Base-by-base conservation (phyloP, 768 basidiomycete species). In the Myochromella boudieri region DNA sequence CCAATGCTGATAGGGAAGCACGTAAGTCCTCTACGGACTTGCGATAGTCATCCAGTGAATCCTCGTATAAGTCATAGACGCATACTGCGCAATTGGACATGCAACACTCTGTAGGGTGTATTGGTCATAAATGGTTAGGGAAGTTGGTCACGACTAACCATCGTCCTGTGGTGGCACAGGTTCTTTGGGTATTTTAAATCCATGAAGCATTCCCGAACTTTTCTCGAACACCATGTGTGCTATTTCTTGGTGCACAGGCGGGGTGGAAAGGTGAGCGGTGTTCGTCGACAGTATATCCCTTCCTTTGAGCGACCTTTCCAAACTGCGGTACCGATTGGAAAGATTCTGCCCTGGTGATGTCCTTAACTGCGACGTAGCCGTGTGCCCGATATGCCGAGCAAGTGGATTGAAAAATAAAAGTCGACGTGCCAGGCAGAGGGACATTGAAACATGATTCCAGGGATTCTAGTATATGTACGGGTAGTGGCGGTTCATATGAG, bases 71-170 rank as follows among this genome's bases (percentile, higher is more conserved):
- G 56, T 92, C 91, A 66, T 95, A 90, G 6, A 95, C 87, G 63
- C 93, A 95, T n/a, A 94, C 67, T 0, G 91, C 88, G 59, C 93
- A 95, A 24, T 90, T 90, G 2, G 91, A 92, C 92, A 95, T 95
- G 70, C 92, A 95, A 64, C 92, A 94, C 65, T 93, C 92, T 93
- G 24, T 34, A 26, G 41, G 29, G 15, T 25, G 12, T 27, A 31
- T 10, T 4, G 9, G 4, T 42, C 10, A 21, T 21, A 40, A 33
- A 18, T 25, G 8, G 18, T 34, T 12, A n/a, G 7, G 14, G 49
- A 3, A 49, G 39, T 18, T 17, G 6, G 42, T 11, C 20, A n/a
- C 10, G 9, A 62, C 77, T 20, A 52, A 85, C 87, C 87, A 60
- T 91, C 87, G 37, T 81, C 71, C 43, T 72, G 75, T 2, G 87